Evolutionary conservation across 768 basidiomycete genomes (phyloP), one percentile per base, ranked within the genome.

Genomic region (Hypsizygus marmoreus): DNA sequence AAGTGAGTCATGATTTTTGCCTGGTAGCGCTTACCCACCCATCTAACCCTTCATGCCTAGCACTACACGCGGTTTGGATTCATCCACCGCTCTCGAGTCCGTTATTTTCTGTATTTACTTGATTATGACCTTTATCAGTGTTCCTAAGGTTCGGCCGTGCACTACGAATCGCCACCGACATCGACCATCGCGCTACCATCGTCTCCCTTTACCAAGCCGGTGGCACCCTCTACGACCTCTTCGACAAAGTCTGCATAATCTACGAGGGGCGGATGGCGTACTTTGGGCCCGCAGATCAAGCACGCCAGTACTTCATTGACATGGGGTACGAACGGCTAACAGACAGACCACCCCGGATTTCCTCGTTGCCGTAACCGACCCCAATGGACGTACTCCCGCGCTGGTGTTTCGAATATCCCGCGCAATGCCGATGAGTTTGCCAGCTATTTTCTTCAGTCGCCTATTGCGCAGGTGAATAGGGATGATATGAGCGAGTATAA

Each of bases 161-260:
- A 0, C 70, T 91, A 29, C 79, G 87, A 1, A 73, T 83, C 38
- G 71, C 77, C 4, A 87, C 86, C 5, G 81, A 89, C 57, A 71
- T 80, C 1, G 64, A 68, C 31, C 61, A 65, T 17, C 59, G 67
- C 39, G 67, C 86, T 0, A 89, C 84, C 0, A 76, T 93, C 47
- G 88, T 88, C 16, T 86, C 89, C 0, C 81, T 94, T 30, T 91
- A 93, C 65, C 91, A 93, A 67, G 89, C 88, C 9, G 83, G 86
- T 40, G 88, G 91, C 61, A 72, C 74, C 2, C 65, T 88, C 0
- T 85, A 80, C 51, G 42, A 77, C 9, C 65, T 75, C 4, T 94
- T 77, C 60, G 71, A 92, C 73, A 88, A 89, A 61, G 74, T 91
- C 6, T 83, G 86, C 57, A 73, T 92, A 39, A 77, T 93, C 55